Base-by-base conservation (phyloP, 2,329 filamentous ascomycete genomes). In the Cryphonectria radicalis region DNA sequence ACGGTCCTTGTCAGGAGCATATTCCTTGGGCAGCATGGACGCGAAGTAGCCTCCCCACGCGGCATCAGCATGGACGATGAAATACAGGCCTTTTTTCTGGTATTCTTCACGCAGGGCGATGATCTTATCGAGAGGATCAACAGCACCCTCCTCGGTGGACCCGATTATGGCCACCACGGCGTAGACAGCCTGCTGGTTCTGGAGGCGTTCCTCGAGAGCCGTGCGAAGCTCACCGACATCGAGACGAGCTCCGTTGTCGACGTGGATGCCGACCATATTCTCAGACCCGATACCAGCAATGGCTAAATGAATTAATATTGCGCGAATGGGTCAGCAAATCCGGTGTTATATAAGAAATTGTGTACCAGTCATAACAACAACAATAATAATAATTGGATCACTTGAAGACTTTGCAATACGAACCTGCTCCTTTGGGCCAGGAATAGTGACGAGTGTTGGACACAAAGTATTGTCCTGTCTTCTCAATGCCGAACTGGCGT, bases 41-140 rank as follows among this genome's bases (percentile, higher is more conserved):
- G 79, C 78, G 69, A 86, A 86, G 68, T 86, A 86, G 0, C 84
- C 84, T 25, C 84, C 84, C 84, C 84, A 86, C 0, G 84, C 84
- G 0, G 83, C 84, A 72, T 86, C 84, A 0, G 79, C 82, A 67
- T 86, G 84, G 10, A 86, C 77, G 0, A 84, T 70, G 66, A 86
- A 86, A 0, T 83, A 84, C 0, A 86, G 74, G 0, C 84, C 84
- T 25, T 79, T 70, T 3, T 76, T 76, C 73, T 85, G 82, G 65
- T 82, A 82, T 28, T 79, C 74, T n/a, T 80, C 77, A 4, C 84
- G 81, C 6, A 85, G 74, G 0, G 76, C 73, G 2, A 85, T 64
- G 25, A 86, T 81, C 0, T 78, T 73, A 0, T 74, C 74, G 0
- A 86, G 74, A 1, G 78, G 77, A 69, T 86, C 84, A 1, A 84